Percentiles rank a stretch among this genome's conserved stretches.
Evolutionary conservation across 495 filamentous ascomycete species (phyloP).

Genomic region (Xylaria curta): DNA sequence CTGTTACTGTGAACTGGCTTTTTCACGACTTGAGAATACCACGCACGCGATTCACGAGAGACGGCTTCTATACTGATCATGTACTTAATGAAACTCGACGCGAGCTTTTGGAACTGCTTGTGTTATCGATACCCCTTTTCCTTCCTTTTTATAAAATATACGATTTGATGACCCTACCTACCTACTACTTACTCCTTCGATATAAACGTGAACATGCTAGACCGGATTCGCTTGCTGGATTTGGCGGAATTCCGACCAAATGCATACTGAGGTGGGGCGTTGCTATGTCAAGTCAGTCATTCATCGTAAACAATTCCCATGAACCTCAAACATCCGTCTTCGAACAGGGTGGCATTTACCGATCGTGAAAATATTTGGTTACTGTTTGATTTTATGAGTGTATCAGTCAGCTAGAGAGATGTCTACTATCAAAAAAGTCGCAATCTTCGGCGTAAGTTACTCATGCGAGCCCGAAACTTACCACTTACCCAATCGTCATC

Average conservation of each 20-base stretch:
- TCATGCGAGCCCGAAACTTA: background rate
- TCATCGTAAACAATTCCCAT: background rate
- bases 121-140: constrained; percentile 30
- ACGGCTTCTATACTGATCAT: constrained; percentile 13
- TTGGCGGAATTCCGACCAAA: constrained; percentile 19
- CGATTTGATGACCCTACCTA: constrained; percentile 20
- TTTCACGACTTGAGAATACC: constrained; percentile 5
- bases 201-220: background rate
- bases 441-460: constrained; percentile 48
- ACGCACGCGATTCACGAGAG: constrained; percentile 11
- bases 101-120: constrained; percentile 1
- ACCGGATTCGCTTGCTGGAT: background rate
- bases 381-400: background rate
- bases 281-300: background rate
- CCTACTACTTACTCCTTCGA: background rate
- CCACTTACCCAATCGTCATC: background rate
- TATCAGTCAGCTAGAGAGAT: constrained; percentile 32
- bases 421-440: constrained; percentile 44
- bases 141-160: constrained; percentile 19
- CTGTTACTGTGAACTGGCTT: constrained; percentile 1
- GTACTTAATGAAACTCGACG: constrained; percentile 16
- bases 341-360: background rate
- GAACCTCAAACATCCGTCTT: background rate
- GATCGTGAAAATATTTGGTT: background rate
- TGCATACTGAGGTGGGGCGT: background rate